phyloP scores from a whole-genome alignment of 768 basidiomycete species.

The Phlebiopsis gigantea region DNA sequence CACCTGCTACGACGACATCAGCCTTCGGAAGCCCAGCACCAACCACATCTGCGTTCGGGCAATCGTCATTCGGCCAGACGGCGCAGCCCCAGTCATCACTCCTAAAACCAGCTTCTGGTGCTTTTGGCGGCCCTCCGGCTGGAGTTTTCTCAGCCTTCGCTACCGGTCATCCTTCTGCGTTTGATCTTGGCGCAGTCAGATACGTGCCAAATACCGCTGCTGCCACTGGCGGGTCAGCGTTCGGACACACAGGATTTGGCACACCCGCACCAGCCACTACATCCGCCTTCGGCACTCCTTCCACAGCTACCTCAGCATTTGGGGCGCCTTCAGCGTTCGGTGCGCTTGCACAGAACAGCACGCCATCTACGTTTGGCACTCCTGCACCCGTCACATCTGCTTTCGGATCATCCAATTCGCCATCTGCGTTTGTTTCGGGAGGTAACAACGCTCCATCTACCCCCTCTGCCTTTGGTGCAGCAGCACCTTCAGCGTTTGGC shows the following conservation, averaged over 20 bases:
- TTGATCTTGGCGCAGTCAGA: slow-evolving; percentile 18
- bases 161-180: slow-evolving; percentile 23
- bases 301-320: slow-evolving; percentile 9
- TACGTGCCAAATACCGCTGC: slow-evolving; percentile 11
- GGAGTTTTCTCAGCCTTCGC: slow-evolving; percentile 27
- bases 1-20: slow-evolving; percentile 23
- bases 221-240: slow-evolving; percentile 16
- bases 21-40: slow-evolving; percentile 31
- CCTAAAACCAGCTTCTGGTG: slow-evolving; percentile 16
- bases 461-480: no score
- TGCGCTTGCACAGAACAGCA: neutral
- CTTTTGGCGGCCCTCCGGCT: slow-evolving; percentile 32
- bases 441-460: slow-evolving; percentile 2
- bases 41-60: slow-evolving; percentile 23
- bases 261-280: slow-evolving; percentile 2
- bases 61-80: slow-evolving; percentile 20
- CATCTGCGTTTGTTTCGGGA: slow-evolving; percentile 13
- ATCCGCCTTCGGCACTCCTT: neutral
- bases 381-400: neutral
- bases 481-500: slow-evolving; percentile 12
- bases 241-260: slow-evolving; percentile 20
- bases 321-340: slow-evolving; percentile 17
- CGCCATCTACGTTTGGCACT: slow-evolving; percentile 3
- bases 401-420: neutral
- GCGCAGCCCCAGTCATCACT: slow-evolving; percentile 24